Conservation (phyloP, 371 early-diverging fungal genomes). For the Mucor mucedo region DNA sequence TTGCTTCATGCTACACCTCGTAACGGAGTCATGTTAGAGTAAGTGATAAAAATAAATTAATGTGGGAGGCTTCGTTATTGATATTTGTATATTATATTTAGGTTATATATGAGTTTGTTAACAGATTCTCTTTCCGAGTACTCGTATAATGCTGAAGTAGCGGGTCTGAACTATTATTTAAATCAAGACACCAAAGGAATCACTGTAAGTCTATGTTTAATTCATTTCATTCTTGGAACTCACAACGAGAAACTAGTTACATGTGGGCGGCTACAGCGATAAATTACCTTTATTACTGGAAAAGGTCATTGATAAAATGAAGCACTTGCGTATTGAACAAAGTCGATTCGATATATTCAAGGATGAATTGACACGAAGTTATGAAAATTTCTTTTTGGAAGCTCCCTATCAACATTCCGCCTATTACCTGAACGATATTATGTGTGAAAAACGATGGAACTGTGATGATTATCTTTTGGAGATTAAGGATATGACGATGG, state of each 20-base stretch:
- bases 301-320: constrained; percentile 75
- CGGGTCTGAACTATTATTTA: constrained; percentile 79
- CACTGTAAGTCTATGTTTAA: constrained; percentile 28
- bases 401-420: constrained; percentile 79
- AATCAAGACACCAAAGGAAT: constrained; percentile 67
- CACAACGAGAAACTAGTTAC: constrained; percentile 35
- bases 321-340: constrained; percentile 57
- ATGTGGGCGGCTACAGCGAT: constrained; percentile 83
- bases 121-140: constrained; percentile 82
- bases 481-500: constrained; percentile 59
- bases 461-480: constrained; percentile 71
- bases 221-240: not conserved
- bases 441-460: constrained; percentile 80
- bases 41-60: constrained; percentile 4
- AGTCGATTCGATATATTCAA: constrained; percentile 80
- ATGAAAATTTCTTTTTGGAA: constrained; percentile 71
- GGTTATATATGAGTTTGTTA: constrained; percentile 73
- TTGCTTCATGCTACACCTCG: constrained; percentile 60
- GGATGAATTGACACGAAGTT: constrained; percentile 65
- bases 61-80: constrained; percentile 15
- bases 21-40: constrained; percentile 45
- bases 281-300: constrained; percentile 74
- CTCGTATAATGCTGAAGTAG: constrained; percentile 85
- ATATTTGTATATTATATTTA: not conserved
- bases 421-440: constrained; percentile 70